Evolutionary conservation across 2,329 filamentous ascomycete genomes (phyloP).

Genomic region (Ceratocystis diversiconidia): DNA sequence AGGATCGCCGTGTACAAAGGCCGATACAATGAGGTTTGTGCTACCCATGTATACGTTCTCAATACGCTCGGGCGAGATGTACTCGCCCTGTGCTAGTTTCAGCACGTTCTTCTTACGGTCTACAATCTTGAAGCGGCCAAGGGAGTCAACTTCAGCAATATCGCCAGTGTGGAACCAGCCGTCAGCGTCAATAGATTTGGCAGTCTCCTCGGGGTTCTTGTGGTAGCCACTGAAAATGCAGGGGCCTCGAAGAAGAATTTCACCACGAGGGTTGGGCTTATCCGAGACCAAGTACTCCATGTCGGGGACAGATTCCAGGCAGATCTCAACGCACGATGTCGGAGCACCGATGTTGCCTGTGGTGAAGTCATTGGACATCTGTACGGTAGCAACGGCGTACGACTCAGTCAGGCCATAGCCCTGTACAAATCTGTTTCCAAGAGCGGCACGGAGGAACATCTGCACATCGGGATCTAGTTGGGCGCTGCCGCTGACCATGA

Average conservation of each 20-base stretch:
- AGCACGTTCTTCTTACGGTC: conserved; percentile 99
- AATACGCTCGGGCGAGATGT: conserved; percentile 91
- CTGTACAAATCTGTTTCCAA: conserved; percentile 65
- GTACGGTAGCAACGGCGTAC: conserved; percentile 62
- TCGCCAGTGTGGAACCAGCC: conserved; percentile 98
- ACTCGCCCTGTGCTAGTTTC: conserved; percentile 94
- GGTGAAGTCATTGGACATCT: conserved; percentile 55
- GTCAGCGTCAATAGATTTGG: conserved; percentile 65
- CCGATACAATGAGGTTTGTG: conserved; percentile 61
- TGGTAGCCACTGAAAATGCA: conserved; percentile 75
- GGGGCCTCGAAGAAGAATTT: conserved; percentile 72
- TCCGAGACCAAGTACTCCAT: conserved; percentile 86
- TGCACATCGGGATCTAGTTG: conserved; percentile 82
- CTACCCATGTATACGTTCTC: conserved; percentile 87
- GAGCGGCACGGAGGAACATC: conserved; percentile 72
- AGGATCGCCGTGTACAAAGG: conserved; percentile 82
- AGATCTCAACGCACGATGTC: conserved; percentile 54
- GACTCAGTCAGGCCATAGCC: conserved; percentile 92
- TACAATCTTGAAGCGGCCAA: conserved; percentile 82
- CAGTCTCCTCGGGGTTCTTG: conserved; percentile 78
- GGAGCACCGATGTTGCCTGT: conserved; percentile 71
- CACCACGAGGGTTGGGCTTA: conserved; percentile 78
- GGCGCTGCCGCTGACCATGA: conserved; percentile 77
- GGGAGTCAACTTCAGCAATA: conserved; percentile 68
- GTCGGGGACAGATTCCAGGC: conserved; percentile 75